phyloP scores from a whole-genome alignment of 768 basidiomycete genomes.

The Amanita brunnescens region DNA sequence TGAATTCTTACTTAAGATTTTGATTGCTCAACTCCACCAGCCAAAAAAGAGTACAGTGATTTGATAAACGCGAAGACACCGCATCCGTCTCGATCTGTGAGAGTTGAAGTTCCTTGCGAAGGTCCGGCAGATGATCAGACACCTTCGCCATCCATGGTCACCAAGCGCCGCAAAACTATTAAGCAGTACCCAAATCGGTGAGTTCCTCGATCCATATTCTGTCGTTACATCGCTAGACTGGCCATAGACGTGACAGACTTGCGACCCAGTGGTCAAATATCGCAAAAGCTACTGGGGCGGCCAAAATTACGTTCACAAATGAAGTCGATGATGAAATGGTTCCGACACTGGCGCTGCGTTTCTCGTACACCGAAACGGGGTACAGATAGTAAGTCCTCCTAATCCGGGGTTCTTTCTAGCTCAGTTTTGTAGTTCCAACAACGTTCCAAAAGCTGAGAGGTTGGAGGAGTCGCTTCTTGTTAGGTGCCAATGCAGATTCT shows the following conservation, averaged over 20 bases:
- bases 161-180: neutral
- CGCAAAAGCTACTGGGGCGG: slow-evolving; percentile 17
- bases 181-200: neutral
- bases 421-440: slow-evolving; percentile 9
- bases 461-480: slow-evolving; percentile 1
- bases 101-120: neutral
- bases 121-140: neutral
- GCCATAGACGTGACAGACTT: neutral
- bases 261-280: neutral
- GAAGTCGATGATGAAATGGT: slow-evolving; percentile 35
- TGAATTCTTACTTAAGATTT: neutral
- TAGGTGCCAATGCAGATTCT: neutral
- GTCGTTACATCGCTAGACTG: neutral
- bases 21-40: neutral
- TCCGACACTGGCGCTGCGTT: slow-evolving; percentile 33
- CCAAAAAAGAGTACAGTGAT: neutral
- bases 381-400: slow-evolving; percentile 37
- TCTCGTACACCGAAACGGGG: slow-evolving; percentile 44
- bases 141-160: neutral
- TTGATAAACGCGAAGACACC: neutral
- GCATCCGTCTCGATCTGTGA: neutral
- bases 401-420: neutral
- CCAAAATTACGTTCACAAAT: slow-evolving; percentile 28
- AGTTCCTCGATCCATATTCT: neutral
- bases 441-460: neutral